Conservation (phyloP, 345 rosid genomes). For the Brassica incana region DNA sequence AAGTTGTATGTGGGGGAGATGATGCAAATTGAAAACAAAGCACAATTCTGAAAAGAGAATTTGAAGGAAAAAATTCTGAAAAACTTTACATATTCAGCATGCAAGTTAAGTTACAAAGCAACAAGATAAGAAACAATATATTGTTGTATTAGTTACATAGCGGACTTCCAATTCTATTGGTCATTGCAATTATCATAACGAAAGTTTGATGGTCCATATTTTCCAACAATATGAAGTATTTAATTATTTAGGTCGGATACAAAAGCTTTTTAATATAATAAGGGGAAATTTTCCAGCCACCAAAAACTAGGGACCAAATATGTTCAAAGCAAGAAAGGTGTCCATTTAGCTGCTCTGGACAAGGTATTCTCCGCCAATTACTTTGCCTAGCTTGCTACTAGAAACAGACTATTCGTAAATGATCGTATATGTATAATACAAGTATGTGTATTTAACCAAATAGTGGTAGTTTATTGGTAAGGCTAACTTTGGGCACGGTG, state of each 20-base stretch:
- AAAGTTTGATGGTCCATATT: background rate
- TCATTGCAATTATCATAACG: background rate
- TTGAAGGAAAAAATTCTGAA: background rate
- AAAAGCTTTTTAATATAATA: background rate
- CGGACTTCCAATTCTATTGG: background rate
- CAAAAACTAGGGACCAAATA: background rate
- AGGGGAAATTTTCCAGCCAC: background rate
- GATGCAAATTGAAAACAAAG: slow-evolving; percentile 14
- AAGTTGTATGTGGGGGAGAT: background rate
- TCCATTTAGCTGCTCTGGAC: background rate
- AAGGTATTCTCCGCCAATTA: background rate
- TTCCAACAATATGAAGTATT: background rate
- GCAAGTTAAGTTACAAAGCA: no score
- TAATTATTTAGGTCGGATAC: background rate
- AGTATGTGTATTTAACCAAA: no score
- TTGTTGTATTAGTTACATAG: background rate
- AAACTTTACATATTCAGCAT: background rate
- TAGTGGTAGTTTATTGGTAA: no score
- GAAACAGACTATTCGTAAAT: no score
- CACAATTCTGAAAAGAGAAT: background rate
- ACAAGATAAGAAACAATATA: no score
- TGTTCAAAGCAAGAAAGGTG: background rate
- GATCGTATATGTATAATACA: no score
- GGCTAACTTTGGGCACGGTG: no score
- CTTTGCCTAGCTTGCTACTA: background rate